Base-by-base conservation (phyloP, 305 asterid genomes). In the Ajuga reptans region DNA sequence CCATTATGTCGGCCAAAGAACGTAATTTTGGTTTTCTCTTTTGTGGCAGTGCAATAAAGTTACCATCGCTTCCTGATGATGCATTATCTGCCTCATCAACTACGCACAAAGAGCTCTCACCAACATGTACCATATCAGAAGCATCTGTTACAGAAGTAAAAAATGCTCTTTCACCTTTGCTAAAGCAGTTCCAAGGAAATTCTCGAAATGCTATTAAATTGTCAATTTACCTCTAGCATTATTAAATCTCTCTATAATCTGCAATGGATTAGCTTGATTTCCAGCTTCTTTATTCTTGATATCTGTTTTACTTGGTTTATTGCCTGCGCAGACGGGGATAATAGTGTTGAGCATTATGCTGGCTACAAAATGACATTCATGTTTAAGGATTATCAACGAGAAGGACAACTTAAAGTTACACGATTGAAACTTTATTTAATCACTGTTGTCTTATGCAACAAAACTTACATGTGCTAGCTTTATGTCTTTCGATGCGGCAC, bases 1-100 rank as follows among this genome's bases (percentile, higher is more conserved):
- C 78, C 80, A 85, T 62, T 67, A 85, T 85, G 77, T 85, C 90
- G 12, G 86, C 84, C 75, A 85, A 74, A 69, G 75, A 83, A 29
- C 90, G 90, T 69, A 83, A 57, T 72, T 85, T 85, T 16, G 73
- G 83, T 51, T 79, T 83, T 71, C 84, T 72, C 68, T 50, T 75
- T 36, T 52, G 65, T 2, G 80, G 81, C 27, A 73, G 6, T 33
- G 49, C 74, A 64, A 59, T 64, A 46, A 59, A 24, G 65, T 68
- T 12, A 52, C 62, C 80, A 29, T 80, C 82, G 9, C 72, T 77
- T 59, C 77, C 87, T 0, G 81, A 70, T 15, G 83, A 78, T 53
- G 73, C 79, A 66, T 68, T 71, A 3, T 37, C 80, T 31, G 64
- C 70, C 59, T 73, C 79, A 14, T 21, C 27, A 21, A 21, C 27